Evolutionary conservation across 164 flowering plant genomes (phyloP), one percentile per base, ranked within the genome.

Genomic region (Macadamia integrifolia): DNA sequence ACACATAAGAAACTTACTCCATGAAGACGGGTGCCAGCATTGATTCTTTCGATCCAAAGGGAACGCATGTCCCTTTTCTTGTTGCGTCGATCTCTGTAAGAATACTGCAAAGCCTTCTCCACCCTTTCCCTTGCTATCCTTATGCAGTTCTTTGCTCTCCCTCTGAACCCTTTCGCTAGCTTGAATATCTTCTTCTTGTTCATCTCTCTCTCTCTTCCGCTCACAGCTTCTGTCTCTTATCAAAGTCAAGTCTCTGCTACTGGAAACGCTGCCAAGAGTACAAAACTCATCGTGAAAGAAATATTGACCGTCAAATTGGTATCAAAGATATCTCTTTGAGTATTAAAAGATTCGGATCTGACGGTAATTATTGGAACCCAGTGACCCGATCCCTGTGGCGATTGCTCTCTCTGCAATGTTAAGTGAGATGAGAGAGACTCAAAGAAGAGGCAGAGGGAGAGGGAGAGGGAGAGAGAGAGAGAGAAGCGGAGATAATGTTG

Each of bases 21-120:
- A 43, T 93, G 91, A 60, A 79, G 72, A 63, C 98, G 88, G 56
- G 84, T 74, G 46, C 96, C 98, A 12, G 97, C 98, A 60, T 89
- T 93, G 80, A 93, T 89, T 57, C 98, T 84, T 70, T 93, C 84
- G 65, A 93, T 91, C 98, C 98, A 93, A 61, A 93, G 97, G 5
- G 86, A 80, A 28, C 98, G 85, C 98, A 93, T 91, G 69, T 93
- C 98, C 31, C 97, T 87, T 85, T 93, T 91, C 85, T 93, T 93
- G 84, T 76, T 93, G 59, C 97, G 86, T 28, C 94, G 87, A 35
- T 89, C 97, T 66, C 94, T 77, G 73, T 89, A 93, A 0, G 96
- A 89, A 61, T 89, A 89, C 74, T 93, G 94, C 71, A 93, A 80
- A 0, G 93, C 98, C 79, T 93, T 91, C 82, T 93, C 96, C 64